Conservation (phyloP, 495 filamentous ascomycete species). For the Bombardia bombarda region DNA sequence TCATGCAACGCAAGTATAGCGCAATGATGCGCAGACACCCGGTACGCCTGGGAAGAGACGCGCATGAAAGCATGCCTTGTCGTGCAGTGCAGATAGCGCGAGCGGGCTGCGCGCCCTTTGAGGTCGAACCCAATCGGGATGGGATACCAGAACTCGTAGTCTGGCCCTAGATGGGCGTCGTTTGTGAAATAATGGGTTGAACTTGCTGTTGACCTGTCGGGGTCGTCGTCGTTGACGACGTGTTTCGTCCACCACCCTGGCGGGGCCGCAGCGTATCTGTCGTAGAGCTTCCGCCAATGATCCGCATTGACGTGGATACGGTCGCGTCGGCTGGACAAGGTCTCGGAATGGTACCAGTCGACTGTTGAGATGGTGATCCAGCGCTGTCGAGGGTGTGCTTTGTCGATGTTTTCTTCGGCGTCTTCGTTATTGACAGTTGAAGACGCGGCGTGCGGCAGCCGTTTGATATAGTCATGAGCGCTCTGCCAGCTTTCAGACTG, state of each 20-base stretch:
- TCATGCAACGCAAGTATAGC: slow-evolving; percentile 2
- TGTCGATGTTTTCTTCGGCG: background rate
- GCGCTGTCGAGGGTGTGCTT: too few species aligned
- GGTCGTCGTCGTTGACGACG: background rate
- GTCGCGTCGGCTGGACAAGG: too few species aligned
- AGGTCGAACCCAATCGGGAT: slow-evolving; percentile 8
- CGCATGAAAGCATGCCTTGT: background rate
- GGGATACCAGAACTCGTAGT: slow-evolving; percentile 18
- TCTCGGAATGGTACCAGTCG: slow-evolving; percentile 7
- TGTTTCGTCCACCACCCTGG: too few species aligned
- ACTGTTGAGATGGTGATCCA: slow-evolving; percentile 10
- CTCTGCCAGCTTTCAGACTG: slow-evolving; percentile 11
- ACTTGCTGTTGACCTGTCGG: background rate
- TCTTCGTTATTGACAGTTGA: too few species aligned
- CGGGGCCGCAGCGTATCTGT: too few species aligned
- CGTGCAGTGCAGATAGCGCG: slow-evolving; percentile 8
- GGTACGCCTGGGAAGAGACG: background rate
- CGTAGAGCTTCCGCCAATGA: too few species aligned
- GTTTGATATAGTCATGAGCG: slow-evolving; percentile 4
- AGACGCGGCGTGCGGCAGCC: too few species aligned
- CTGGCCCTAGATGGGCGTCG: background rate
- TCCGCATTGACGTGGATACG: too few species aligned
- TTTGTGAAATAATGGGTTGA: slow-evolving; percentile 5
- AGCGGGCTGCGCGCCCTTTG: slow-evolving; percentile 1
- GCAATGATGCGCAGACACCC: slow-evolving; percentile 3